Evolutionary conservation across 2,329 filamentous ascomycete species (phyloP), one percentile per base, ranked within the genome.

Genomic region (Diaporthe nobilis): DNA sequence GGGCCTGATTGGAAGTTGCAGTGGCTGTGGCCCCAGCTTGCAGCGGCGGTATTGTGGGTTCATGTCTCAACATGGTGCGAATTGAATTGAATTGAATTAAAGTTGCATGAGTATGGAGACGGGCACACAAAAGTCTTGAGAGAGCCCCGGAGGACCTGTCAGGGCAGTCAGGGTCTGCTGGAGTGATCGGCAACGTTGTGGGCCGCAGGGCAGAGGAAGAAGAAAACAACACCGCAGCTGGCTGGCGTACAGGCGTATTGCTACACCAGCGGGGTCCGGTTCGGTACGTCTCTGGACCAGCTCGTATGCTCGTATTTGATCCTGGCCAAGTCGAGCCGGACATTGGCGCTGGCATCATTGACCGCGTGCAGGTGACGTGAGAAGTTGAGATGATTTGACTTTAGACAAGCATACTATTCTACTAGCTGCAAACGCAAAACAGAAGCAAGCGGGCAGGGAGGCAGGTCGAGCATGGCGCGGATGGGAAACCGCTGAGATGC

Each of bases 51-150:
- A 22, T 68, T 68, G 47, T 68, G 63, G 63, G 31, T 53, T 39
- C 22, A 8, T 37, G 63, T 28, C n/a, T 68, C 15, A 39, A 55
- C 31, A 39, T 68, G 47, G 47, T 53, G 47, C 65, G 55, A 53
- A 47, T 53, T 53, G 65, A 28, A 37, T 68, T 42, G 53, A 42
- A 63, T 51, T 22, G 58, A 72, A 72, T 63, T 72, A 72, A 72
- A 72, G 71, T 72, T 72, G 71, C 71, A 72, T 63, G 57, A 53
- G 65, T n/a, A 72, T 72, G 70, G 70, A 61, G 42, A 61, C 42
- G 28, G 63, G 31, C 51, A 28, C 22, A 37, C 10, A 13, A 47
- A 13, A 20, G n/a, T 20, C n/a, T 28, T 28, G 60, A 47, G 39
- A 44, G 44, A 10, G 37, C 37, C 37, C 37, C 37, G 37, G 44